These are phyloP conservation scores for Xylariales sp. DNA, from an alignment of 2,329 filamentous ascomycete species.

Conservation along the genomic window DNA sequence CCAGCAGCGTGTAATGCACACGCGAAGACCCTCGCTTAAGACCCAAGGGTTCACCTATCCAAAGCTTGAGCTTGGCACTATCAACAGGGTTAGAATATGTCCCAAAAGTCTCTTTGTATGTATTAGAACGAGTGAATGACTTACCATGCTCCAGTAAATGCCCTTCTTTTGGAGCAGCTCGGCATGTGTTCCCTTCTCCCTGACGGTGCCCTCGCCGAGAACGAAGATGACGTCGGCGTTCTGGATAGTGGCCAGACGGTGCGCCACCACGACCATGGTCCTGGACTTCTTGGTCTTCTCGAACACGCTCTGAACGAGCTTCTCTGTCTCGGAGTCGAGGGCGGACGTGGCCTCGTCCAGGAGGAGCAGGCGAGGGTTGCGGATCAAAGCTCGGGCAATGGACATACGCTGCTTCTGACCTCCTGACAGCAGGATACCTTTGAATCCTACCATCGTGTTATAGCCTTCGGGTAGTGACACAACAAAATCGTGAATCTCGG, in stretches of 20 bases:
- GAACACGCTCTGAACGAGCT: slow-evolving; percentile 60
- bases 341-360: slow-evolving; percentile 71
- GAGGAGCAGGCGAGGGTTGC: slow-evolving; percentile 60
- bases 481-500: slow-evolving; percentile 69
- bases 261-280: slow-evolving; percentile 72
- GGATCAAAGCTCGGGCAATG: slow-evolving; percentile 65
- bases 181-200: slow-evolving; percentile 48
- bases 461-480: slow-evolving; percentile 63
- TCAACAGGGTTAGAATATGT: too few species aligned
- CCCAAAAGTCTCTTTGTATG: too few species aligned
- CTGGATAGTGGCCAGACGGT: slow-evolving; percentile 71
- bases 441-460: slow-evolving; percentile 63
- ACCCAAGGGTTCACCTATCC: slow-evolving; percentile 10
- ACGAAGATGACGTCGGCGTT: slow-evolving; percentile 77
- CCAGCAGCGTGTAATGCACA: too few species aligned
- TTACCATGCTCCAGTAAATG: slow-evolving; percentile 54
- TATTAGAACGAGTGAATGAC: too few species aligned
- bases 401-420: slow-evolving; percentile 69
- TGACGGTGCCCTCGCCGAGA: slow-evolving; percentile 58
- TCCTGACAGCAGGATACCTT: slow-evolving; percentile 61
- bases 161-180: slow-evolving; percentile 47
- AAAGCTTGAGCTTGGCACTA: slow-evolving; percentile 26
- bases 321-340: slow-evolving; percentile 53
- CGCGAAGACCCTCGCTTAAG: too few species aligned
- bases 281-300: slow-evolving; percentile 56